Evolutionary conservation across 768 basidiomycete genomes (phyloP).

Genomic region (Artomyces pyxidatus): DNA sequence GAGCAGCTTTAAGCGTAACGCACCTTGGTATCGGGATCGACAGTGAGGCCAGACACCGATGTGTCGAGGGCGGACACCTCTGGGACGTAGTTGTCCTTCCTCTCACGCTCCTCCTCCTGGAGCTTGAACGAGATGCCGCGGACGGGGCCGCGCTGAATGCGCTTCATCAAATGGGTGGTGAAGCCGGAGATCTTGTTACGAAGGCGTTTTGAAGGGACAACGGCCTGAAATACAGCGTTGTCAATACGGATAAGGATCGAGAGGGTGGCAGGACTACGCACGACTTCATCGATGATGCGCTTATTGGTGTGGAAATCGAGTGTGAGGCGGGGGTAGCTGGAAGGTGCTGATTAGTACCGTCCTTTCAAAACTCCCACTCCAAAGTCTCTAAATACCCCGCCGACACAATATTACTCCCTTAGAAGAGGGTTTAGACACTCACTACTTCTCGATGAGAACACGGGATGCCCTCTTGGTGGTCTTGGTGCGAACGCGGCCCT

Average conservation of each 20-base stretch:
- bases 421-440: conserved; percentile 25
- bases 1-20: conserved; percentile 20
- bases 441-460: conserved; percentile 99
- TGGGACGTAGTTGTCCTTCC: conserved; percentile 99
- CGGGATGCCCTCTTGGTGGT: conserved; percentile 99
- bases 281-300: conserved; percentile 96
- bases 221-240: conserved; percentile 41
- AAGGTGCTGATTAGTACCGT: not conserved
- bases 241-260: not conserved
- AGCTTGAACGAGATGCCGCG: conserved; percentile 99
- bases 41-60: conserved; percentile 57
- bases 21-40: conserved; percentile 93
- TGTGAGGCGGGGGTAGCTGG: conserved; percentile 95
- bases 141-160: conserved; percentile 96
- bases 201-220: conserved; percentile 96
- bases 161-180: conserved; percentile 99
- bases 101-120: conserved; percentile 98
- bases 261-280: conserved; percentile 31
- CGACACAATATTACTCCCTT: not conserved
- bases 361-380: not conserved
- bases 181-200: conserved; percentile 99
- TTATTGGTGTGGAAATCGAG: conserved; percentile 99
- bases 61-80: conserved; percentile 95
- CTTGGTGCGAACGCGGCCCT: conserved; percentile 99
- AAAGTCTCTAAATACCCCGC: not conserved